phyloP scores from a whole-genome alignment of 768 basidiomycete genomes.

The Termitomyces sp. region DNA sequence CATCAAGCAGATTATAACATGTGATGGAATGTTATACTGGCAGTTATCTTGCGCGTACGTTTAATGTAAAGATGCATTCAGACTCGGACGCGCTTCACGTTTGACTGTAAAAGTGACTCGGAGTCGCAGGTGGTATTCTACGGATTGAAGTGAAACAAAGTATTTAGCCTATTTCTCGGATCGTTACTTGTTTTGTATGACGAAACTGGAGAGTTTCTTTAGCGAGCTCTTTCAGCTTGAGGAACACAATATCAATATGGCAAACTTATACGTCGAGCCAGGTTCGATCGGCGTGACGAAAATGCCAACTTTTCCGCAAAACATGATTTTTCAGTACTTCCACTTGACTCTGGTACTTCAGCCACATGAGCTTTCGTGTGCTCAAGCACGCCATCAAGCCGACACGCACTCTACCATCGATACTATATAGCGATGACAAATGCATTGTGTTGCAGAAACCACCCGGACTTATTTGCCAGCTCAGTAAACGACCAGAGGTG shows the following conservation, averaged over 20 bases:
- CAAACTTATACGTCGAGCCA: neutral
- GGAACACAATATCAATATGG: too few species aligned
- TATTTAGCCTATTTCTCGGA: neutral
- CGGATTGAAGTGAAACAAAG: neutral
- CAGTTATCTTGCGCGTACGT: too few species aligned
- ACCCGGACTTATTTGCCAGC: constrained; percentile 50
- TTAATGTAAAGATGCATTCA: neutral
- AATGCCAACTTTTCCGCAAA: too few species aligned
- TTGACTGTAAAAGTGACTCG: too few species aligned
- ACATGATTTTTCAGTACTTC: too few species aligned
- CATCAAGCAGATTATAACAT: neutral
- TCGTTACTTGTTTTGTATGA: neutral
- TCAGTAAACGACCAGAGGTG: constrained; percentile 17
- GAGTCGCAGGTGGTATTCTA: neutral
- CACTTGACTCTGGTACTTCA: too few species aligned
- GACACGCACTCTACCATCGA: constrained; percentile 3
- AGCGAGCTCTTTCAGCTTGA: neutral
- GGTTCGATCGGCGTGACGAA: neutral
- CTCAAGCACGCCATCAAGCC: neutral
- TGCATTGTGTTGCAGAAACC: constrained; percentile 61
- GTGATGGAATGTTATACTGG: neutral
- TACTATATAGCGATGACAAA: constrained; percentile 48
- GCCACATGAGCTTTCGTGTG: constrained; percentile 3
- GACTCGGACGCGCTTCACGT: too few species aligned
- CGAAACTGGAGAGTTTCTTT: neutral